phyloP scores from a whole-genome alignment of 441 rosid genomes.

The Gossypium davidsonii region DNA sequence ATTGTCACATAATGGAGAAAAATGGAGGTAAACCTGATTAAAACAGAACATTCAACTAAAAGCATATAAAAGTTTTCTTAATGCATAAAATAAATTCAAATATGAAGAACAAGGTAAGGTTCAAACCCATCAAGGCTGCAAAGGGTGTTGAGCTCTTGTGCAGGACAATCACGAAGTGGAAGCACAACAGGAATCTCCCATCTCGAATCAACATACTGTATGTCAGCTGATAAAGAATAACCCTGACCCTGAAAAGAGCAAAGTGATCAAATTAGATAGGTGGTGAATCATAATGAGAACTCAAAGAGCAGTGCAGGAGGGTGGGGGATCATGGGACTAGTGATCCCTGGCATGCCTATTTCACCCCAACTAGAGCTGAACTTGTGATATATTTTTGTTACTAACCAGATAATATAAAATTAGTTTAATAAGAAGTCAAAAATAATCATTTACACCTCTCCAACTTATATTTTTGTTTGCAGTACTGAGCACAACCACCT shows the following conservation, averaged over 20 bases:
- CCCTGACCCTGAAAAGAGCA: slow-evolving; percentile 68
- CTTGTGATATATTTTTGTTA: neutral
- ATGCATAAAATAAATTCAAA: neutral
- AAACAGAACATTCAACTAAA: neutral
- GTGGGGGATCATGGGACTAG: neutral
- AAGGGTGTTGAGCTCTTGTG: slow-evolving; percentile 60
- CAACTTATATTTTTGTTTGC: neutral
- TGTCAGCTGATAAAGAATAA: slow-evolving; percentile 88
- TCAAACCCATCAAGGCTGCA: slow-evolving; percentile 75
- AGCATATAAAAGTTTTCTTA: neutral
- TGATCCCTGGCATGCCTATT: neutral
- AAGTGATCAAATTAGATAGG: neutral
- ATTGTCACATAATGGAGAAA: neutral
- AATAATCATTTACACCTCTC: slow-evolving; percentile 1
- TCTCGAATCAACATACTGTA: slow-evolving; percentile 84
- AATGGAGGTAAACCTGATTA: neutral
- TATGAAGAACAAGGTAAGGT: neutral
- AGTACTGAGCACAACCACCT: neutral
- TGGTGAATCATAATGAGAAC: neutral
- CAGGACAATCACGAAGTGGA: slow-evolving; percentile 85
- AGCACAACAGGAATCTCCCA: slow-evolving; percentile 81
- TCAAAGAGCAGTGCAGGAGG: neutral
- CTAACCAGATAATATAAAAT: neutral
- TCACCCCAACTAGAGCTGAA: neutral
- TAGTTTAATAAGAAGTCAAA: neutral